phyloP scores from a whole-genome alignment of 345 rosid species.

The Gossypioides kirkii region DNA sequence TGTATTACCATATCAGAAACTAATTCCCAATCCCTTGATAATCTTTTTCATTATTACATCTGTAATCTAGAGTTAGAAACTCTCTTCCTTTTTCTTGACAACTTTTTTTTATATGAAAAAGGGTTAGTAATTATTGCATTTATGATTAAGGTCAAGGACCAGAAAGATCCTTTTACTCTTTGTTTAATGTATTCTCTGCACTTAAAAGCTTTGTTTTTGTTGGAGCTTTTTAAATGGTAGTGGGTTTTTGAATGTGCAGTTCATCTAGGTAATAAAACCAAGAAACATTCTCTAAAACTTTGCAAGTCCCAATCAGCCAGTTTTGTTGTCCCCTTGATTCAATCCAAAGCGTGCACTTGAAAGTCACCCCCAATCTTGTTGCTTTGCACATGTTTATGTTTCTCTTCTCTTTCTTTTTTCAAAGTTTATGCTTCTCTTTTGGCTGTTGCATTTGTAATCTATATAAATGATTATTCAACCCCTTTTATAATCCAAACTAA shows the following conservation, averaged over 20 bases:
- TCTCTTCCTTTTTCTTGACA: slow-evolving; percentile 13
- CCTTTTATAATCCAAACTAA: too few species aligned
- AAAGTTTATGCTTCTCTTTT: slow-evolving; percentile 38
- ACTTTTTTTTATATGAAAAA: slow-evolving; percentile 19
- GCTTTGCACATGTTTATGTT: slow-evolving; percentile 71
- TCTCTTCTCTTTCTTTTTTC: slow-evolving; percentile 35
- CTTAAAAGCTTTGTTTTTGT: slow-evolving; percentile 30
- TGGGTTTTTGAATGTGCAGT: slow-evolving; percentile 6
- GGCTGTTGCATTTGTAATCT: not conserved
- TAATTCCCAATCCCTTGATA: slow-evolving; percentile 16
- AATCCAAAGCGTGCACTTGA: slow-evolving; percentile 96
- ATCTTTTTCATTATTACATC: slow-evolving; percentile 29
- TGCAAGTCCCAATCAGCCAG: slow-evolving; percentile 25
- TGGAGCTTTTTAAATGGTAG: slow-evolving; percentile 22
- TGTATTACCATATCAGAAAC: slow-evolving; percentile 19
- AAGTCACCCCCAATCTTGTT: slow-evolving; percentile 39
- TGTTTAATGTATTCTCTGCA: slow-evolving; percentile 19
- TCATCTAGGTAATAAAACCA: slow-evolving; percentile 27
- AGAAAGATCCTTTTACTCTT: slow-evolving; percentile 31
- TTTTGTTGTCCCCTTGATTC: slow-evolving; percentile 64
- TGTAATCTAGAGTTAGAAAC: slow-evolving; percentile 11
- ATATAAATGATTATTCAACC: too few species aligned
- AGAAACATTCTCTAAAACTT: slow-evolving; percentile 48
- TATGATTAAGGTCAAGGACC: slow-evolving; percentile 48
- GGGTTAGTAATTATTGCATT: slow-evolving; percentile 48